These are phyloP conservation scores for Cadophora luteo-olivacea DNA, from an alignment of 2,329 filamentous ascomycete genomes.

Conservation along the genomic window DNA sequence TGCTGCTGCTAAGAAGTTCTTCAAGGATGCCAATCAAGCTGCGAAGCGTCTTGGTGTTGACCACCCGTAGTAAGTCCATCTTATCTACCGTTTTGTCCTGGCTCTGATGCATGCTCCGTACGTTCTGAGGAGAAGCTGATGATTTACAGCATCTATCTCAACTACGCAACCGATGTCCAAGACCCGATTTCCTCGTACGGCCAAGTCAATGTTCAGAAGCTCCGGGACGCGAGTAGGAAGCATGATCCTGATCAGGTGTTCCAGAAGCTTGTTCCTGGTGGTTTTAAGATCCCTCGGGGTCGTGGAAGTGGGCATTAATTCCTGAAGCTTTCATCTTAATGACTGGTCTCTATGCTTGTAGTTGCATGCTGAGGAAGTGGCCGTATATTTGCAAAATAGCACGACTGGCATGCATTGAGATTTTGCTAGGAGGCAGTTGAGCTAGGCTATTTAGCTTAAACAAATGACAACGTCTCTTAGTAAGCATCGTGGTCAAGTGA, in stretches of 20 bases:
- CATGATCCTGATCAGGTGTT: conserved; percentile 46
- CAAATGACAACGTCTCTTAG: too few species aligned
- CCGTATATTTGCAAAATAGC: too few species aligned
- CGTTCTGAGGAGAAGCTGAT: background rate
- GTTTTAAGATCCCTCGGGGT: conserved; percentile 23
- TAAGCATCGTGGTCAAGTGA: too few species aligned
- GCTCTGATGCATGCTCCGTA: too few species aligned
- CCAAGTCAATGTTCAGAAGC: conserved; percentile 45
- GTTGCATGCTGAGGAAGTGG: too few species aligned
- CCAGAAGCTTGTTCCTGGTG: conserved; percentile 26
- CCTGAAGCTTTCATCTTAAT: too few species aligned
- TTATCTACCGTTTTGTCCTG: too few species aligned
- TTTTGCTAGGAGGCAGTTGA: too few species aligned
- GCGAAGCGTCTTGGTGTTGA: conserved; percentile 17
- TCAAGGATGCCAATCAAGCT: background rate
- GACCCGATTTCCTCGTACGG: conserved; percentile 52
- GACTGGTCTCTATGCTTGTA: too few species aligned
- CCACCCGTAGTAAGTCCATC: conserved; percentile 17
- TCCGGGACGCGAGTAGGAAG: conserved; percentile 43
- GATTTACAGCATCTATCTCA: conserved; percentile 34
- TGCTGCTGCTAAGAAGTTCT: conserved; percentile 3
- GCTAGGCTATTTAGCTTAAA: too few species aligned
- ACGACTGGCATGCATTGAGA: too few species aligned
- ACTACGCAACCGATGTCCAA: conserved; percentile 53
- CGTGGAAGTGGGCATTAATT: too few species aligned